phyloP scores from a whole-genome alignment of 2,329 filamentous ascomycete genomes.

The Nannizziopsis barbatae region DNA sequence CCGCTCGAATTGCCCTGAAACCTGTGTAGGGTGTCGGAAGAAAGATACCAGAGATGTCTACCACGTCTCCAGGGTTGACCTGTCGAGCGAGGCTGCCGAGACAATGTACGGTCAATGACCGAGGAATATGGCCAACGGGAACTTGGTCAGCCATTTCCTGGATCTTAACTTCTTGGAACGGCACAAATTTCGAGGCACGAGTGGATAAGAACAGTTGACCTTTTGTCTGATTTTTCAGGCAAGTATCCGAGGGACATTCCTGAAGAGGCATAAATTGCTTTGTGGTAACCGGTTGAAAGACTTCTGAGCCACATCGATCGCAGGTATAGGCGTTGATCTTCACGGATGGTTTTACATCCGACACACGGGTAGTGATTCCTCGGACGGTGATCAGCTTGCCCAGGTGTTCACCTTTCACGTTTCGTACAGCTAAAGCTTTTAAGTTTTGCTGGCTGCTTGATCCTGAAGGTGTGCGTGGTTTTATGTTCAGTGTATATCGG shows the following conservation, averaged over 20 bases:
- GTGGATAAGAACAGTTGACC: constrained; percentile 89
- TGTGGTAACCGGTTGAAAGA: constrained; percentile 88
- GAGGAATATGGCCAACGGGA: constrained; percentile 91
- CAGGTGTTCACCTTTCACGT: constrained; percentile 85
- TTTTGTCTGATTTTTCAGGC: constrained; percentile 78
- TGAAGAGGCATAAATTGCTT: constrained; percentile 83
- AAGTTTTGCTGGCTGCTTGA: constrained; percentile 49
- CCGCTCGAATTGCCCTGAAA: constrained; percentile 92
- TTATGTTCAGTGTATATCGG: constrained; percentile 92
- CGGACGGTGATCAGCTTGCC: constrained; percentile 88
- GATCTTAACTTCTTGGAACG: constrained; percentile 97
- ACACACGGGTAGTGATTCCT: constrained; percentile 88
- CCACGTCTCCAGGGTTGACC: constrained; percentile 85
- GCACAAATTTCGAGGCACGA: constrained; percentile 90
- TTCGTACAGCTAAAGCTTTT: constrained; percentile 74
- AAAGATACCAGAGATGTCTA: constrained; percentile 92
- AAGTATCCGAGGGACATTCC: constrained; percentile 81
- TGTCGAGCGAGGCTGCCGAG: constrained; percentile 75
- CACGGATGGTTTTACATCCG: constrained; percentile 95
- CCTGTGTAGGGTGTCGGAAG: constrained; percentile 97
- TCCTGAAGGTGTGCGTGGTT: constrained; percentile 65
- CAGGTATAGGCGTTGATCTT: constrained; percentile 97
- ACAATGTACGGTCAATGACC: constrained; percentile 79
- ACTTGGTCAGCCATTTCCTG: constrained; percentile 99
- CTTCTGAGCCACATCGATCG: constrained; percentile 89